phyloP scores from a whole-genome alignment of 192 early-diverging fungal species.

The Anaeromyces robustus region DNA sequence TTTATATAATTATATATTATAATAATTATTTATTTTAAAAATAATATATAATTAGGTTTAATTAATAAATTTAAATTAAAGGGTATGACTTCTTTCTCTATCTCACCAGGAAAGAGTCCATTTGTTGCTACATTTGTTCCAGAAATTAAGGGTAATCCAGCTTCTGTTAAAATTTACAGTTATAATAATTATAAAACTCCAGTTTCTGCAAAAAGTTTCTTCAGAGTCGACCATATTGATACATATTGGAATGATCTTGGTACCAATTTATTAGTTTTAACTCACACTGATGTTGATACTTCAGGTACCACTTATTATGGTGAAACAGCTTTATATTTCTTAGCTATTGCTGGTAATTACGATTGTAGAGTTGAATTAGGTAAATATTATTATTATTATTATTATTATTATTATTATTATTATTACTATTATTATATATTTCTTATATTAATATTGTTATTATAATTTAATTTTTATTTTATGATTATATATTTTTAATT shows the following conservation, averaged over 20 bases:
- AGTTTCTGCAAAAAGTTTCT: conserved; percentile 83
- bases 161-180: conserved; percentile 71
- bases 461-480: too few relatives aligned
- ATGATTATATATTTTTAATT: too few relatives aligned
- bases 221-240: conserved; percentile 79
- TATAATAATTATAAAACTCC: conserved; percentile 55
- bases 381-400: background rate
- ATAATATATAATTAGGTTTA: conserved; percentile 6
- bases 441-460: too few relatives aligned
- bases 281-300: conserved; percentile 89
- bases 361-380: conserved; percentile 72
- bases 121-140: conserved; percentile 83
- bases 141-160: conserved; percentile 58
- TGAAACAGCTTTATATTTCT: conserved; percentile 82
- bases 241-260: conserved; percentile 80
- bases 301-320: conserved; percentile 95
- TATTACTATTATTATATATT: too few relatives aligned
- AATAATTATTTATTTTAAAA: background rate
- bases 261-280: conserved; percentile 74
- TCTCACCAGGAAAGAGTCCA: conserved; percentile 72
- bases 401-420: too few relatives aligned
- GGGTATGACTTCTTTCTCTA: conserved; percentile 63
- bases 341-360: conserved; percentile 80
- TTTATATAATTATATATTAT: too few relatives aligned
- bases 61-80: conserved; percentile 48